Percentiles rank a stretch among this genome's conserved stretches.
Evolutionary conservation across 805 yeast genomes (phyloP).

Genomic region (Danielozyma ontarioensis): DNA sequence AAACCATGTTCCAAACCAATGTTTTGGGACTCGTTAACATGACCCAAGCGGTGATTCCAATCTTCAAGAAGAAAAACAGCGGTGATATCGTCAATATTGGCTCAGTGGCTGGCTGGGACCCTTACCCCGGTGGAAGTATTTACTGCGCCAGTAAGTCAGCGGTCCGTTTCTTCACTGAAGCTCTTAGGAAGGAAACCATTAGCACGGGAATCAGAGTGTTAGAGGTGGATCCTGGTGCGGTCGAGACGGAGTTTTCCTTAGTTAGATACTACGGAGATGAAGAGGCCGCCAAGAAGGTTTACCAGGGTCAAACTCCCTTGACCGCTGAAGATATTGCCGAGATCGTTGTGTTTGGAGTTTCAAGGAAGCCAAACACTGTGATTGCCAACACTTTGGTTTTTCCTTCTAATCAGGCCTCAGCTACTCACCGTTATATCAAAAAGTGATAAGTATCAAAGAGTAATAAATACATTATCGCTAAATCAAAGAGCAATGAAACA

Average conservation of each 20-base stretch:
- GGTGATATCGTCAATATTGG: constrained; percentile 37
- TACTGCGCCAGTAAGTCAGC: constrained; percentile 38
- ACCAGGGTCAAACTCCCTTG: constrained; percentile 31
- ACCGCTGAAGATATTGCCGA: constrained; percentile 35
- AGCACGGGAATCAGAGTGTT: constrained; percentile 31
- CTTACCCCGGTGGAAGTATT: constrained; percentile 34
- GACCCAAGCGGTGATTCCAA: constrained; percentile 34
- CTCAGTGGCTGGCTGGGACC: constrained; percentile 34
- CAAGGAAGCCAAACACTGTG: constrained; percentile 31
- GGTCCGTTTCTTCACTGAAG: constrained; percentile 26
- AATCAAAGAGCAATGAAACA: too few relatives aligned
- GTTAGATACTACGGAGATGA: constrained; percentile 32
- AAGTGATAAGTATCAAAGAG: neutral
- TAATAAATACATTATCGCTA: too few relatives aligned
- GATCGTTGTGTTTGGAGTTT: constrained; percentile 29
- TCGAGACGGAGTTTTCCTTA: constrained; percentile 33
- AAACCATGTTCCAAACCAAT: constrained; percentile 35
- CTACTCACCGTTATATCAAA: constrained; percentile 17
- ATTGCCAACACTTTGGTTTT: constrained; percentile 35
- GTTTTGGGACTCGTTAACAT: constrained; percentile 30
- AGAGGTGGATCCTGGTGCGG: constrained; percentile 39
- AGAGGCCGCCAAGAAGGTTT: constrained; percentile 26
- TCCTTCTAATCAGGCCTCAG: constrained; percentile 34
- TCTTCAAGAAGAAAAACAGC: constrained; percentile 27
- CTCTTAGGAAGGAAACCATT: constrained; percentile 34